These are phyloP conservation scores for Ceratobasidium sp. DNA, from an alignment of 1,284 basidiomycete species.

Conservation along the genomic window DNA sequence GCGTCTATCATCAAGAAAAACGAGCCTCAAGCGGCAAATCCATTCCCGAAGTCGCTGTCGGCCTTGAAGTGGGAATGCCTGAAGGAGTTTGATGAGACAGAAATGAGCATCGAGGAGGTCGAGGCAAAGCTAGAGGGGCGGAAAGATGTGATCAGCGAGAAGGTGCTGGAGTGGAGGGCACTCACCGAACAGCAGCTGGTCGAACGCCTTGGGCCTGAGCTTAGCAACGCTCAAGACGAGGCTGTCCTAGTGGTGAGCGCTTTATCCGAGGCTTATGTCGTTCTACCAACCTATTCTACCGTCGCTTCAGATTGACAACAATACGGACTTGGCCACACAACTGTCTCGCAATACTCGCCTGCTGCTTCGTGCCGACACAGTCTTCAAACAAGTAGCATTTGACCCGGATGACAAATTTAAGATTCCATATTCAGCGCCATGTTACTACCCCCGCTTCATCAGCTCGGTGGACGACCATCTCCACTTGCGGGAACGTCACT, in stretches of 20 bases:
- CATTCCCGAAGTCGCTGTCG: background rate
- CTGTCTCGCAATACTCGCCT: conserved; percentile 4
- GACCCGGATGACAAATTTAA: background rate
- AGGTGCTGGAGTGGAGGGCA: conserved; percentile 16
- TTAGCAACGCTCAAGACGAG: background rate
- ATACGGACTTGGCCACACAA: background rate
- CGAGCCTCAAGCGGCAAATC: background rate
- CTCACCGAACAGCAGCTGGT: background rate
- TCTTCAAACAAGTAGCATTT: background rate
- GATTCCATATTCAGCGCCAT: background rate
- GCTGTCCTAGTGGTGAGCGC: background rate
- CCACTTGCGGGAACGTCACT: background rate
- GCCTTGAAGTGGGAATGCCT: conserved; percentile 18
- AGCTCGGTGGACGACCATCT: background rate
- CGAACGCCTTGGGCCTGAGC: background rate
- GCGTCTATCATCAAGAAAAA: background rate
- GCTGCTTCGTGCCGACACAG: conserved; percentile 26
- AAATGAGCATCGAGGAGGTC: background rate
- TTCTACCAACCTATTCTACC: too few relatives aligned
- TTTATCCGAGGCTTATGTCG: background rate
- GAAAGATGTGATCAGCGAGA: background rate
- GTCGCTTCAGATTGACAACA: background rate
- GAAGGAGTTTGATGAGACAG: background rate
- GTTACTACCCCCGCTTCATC: conserved; percentile 1
- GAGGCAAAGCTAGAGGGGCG: conserved; percentile 2